Evolutionary conservation across 2,329 filamentous ascomycete species (phyloP).

Genomic region (Zopfia rhizophila): DNA sequence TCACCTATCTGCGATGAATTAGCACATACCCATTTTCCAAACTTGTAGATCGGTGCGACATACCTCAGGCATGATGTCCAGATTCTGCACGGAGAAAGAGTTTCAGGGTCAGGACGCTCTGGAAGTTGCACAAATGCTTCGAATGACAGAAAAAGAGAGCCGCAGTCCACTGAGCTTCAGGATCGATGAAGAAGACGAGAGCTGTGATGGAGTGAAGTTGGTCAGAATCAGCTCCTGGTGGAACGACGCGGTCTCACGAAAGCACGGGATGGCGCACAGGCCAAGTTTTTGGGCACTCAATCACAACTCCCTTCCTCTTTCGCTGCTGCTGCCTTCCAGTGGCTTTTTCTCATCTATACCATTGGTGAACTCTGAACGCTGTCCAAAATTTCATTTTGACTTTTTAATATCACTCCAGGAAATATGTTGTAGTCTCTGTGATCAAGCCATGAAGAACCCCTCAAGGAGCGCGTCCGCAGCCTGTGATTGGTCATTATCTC

Average conservation of each 20-base stretch:
- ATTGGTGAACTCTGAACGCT: no score
- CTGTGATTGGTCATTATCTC: slow-evolving; percentile 41
- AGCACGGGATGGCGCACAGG: slow-evolving; percentile 40
- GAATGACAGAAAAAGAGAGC: no score
- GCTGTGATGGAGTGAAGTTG: slow-evolving; percentile 14
- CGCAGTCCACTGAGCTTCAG: background rate
- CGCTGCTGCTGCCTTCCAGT: no score
- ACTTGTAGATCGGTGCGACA: slow-evolving; percentile 6
- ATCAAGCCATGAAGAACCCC: no score
- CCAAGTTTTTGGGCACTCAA: no score
- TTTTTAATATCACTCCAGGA: no score
- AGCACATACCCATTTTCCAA: no score
- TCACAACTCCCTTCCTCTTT: no score
- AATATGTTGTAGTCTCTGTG: no score
- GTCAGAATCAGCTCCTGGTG: slow-evolving; percentile 19
- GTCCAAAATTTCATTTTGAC: no score
- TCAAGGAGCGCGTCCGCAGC: slow-evolving; percentile 17
- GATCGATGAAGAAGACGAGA: slow-evolving; percentile 2
- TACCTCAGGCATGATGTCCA: slow-evolving; percentile 49
- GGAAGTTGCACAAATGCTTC: no score
- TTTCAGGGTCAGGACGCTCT: background rate
- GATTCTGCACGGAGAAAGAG: background rate
- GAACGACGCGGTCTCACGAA: slow-evolving; percentile 32
- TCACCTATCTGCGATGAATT: slow-evolving; percentile 56
- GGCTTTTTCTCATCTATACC: no score